A percentile compares a stretch with the other conserved stretches of the same genome.
Conservation (phyloP, 2,329 filamentous ascomycete species). For the Hymenoscyphus linearis region DNA sequence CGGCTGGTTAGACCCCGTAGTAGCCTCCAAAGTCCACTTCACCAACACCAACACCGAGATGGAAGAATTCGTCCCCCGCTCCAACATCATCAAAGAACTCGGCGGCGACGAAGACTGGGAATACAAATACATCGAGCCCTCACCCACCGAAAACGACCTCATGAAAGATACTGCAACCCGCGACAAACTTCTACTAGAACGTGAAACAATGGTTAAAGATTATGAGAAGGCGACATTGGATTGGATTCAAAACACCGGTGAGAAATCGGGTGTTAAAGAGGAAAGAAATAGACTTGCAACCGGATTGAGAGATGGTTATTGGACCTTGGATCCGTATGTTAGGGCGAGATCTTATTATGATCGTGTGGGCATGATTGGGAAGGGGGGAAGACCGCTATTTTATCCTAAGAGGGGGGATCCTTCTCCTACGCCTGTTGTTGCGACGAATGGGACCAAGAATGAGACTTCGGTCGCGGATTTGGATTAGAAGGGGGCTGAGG, state of each 20-base stretch:
- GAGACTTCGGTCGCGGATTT: constrained; percentile 29
- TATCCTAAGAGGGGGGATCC: constrained; percentile 43
- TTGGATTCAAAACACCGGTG: too few species aligned
- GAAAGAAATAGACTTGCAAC: constrained; percentile 58
- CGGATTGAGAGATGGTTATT: constrained; percentile 70
- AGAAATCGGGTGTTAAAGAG: too few species aligned
- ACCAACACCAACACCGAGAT: constrained; percentile 78
- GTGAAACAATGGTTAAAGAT: constrained; percentile 60
- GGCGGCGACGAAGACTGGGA: constrained; percentile 82
- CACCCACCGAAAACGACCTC: constrained; percentile 66
- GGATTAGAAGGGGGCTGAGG: constrained; percentile 21
- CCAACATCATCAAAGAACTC: constrained; percentile 73
- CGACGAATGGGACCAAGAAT: constrained; percentile 13
- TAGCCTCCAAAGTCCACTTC: constrained; percentile 91
- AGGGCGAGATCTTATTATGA: constrained; percentile 83
- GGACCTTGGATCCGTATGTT: constrained; percentile 82
- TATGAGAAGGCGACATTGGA: constrained; percentile 70
- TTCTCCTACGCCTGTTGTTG: not conserved
- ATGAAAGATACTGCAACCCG: constrained; percentile 63
- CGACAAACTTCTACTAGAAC: constrained; percentile 57
- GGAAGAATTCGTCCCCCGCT: constrained; percentile 65
- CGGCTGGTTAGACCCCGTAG: constrained; percentile 95
- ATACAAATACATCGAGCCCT: constrained; percentile 77
- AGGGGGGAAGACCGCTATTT: constrained; percentile 64
- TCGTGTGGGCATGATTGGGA: constrained; percentile 64